phyloP scores from a whole-genome alignment of 257 asterid genomes.

The Petrea volubilis region DNA sequence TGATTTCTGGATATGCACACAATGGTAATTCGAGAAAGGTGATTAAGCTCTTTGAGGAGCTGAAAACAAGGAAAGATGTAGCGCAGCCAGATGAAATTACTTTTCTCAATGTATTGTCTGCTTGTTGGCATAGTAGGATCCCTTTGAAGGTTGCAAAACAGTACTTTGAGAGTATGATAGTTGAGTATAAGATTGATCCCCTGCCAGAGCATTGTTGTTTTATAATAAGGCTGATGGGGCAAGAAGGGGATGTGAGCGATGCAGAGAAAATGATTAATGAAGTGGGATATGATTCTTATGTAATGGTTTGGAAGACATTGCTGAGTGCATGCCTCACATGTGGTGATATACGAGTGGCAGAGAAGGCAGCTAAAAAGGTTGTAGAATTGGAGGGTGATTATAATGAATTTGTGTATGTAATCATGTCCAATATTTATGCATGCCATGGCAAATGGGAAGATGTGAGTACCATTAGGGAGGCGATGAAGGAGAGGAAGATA shows the following conservation, averaged over 20 bases:
- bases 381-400: conserved; percentile 55
- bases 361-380: conserved; percentile 54
- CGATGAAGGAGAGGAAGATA: too few relatives aligned
- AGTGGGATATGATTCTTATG: conserved; percentile 43
- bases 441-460: conserved; percentile 52
- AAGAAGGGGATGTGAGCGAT: conserved; percentile 46
- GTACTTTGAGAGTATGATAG: conserved; percentile 41
- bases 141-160: conserved; percentile 39
- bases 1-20: conserved; percentile 74
- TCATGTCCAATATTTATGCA: conserved; percentile 68
- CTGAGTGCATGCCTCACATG: conserved; percentile 56
- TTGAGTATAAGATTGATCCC: conserved; percentile 46
- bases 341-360: conserved; percentile 48
- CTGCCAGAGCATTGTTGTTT: conserved; percentile 65
- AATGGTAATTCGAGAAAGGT: conserved; percentile 52
- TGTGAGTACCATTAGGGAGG: too few relatives aligned
- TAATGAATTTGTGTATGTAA: conserved; percentile 51
- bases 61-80: conserved; percentile 30
- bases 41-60: conserved; percentile 50
- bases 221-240: conserved; percentile 73
- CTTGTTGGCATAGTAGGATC: conserved; percentile 57
- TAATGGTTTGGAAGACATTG: conserved; percentile 66
- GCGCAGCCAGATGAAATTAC: conserved; percentile 64
- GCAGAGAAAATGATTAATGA: conserved; percentile 57
- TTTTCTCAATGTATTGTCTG: conserved; percentile 61